Base-by-base conservation (phyloP, 31 red algal species). In the Endocladia muricata region DNA sequence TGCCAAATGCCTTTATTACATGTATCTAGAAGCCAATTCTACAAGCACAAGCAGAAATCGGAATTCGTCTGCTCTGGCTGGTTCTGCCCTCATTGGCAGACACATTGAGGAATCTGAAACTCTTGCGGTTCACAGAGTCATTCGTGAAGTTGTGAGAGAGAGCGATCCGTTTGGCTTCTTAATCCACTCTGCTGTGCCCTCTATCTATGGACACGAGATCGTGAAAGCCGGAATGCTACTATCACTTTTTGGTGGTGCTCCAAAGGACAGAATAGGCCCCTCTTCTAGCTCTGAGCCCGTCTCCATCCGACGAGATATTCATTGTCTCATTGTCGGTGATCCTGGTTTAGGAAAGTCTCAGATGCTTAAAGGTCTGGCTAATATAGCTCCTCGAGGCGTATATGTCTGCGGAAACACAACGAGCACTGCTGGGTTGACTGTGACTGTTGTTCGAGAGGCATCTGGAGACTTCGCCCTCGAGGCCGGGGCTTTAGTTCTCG, bases 271-370 rank as follows among this genome's bases (percentile, higher is more conserved):
- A 11, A 60, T 74, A 15, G 70, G 78, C 34, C 66, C 74, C 29
- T 41, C 65, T 37, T 54, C 76, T n/a, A 60, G 23, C 17, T 88
- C 77, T 11, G 77, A 76, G 39, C 25, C 40, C 2, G 81, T 90
- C 5, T 37, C 78, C 0, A 89, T 94, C 29, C 77, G 91, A 17
- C 47, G 68, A 42, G 86, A 92, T 61, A 86, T 92, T 36, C 96
- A 98, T 61, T 88, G 88, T 37, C 71, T 98, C 21, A 37, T 98
- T 49, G 96, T 98, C 1, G 91, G 96, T 26, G 96, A 98, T 61
- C 96, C 96, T 1, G 96, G 96, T 6, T 55, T 98, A 7, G 96
- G 96, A 34, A 98, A 98, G 71, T 98, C 96, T 43, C 96, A 98
- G 65, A 92, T 98, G 88, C 78, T 98, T 26, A 86, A 91, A 37